A percentile compares a stretch with the other conserved stretches of the same genome.
phyloP scores from a whole-genome alignment of 257 asterid genomes.

The Nyctanthes arbortristis region DNA sequence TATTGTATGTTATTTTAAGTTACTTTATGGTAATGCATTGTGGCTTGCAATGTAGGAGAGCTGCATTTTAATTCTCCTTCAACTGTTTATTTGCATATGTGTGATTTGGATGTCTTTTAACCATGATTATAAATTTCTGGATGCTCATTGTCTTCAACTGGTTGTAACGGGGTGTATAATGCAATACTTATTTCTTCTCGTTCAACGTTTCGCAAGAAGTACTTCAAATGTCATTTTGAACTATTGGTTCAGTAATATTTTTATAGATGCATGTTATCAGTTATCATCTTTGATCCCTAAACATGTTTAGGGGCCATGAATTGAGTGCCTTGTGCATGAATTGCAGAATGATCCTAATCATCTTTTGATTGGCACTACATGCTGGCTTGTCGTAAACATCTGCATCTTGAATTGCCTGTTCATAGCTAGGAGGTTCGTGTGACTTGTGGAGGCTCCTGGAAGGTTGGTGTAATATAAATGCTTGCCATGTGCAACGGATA shows the following conservation, averaged over 20 bases:
- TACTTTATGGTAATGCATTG: constrained; percentile 2
- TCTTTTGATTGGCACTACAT: constrained; percentile 58
- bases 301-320: constrained; percentile 54
- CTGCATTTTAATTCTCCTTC: not conserved
- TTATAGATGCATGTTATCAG: constrained; percentile 13
- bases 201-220: not conserved
- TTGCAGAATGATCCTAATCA: constrained; percentile 60
- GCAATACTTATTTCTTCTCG: not conserved
- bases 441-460: constrained; percentile 59
- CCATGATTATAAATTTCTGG: not conserved
- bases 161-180: not conserved
- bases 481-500: constrained; percentile 31
- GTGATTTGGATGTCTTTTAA: not conserved
- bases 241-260: constrained; percentile 16
- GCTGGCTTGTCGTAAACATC: constrained; percentile 60
- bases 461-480: constrained; percentile 65
- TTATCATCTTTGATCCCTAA: constrained; percentile 45
- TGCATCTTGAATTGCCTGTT: constrained; percentile 60
- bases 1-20: too few relatives aligned
- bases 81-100: not conserved
- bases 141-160: not conserved
- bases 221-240: too few relatives aligned
- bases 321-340: constrained; percentile 59
- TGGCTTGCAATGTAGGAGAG: not conserved
- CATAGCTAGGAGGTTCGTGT: constrained; percentile 69